These are phyloP conservation scores for Chrysoporthe deuterocubensis DNA, from an alignment of 2,329 filamentous ascomycete species.

Conservation along the genomic window DNA sequence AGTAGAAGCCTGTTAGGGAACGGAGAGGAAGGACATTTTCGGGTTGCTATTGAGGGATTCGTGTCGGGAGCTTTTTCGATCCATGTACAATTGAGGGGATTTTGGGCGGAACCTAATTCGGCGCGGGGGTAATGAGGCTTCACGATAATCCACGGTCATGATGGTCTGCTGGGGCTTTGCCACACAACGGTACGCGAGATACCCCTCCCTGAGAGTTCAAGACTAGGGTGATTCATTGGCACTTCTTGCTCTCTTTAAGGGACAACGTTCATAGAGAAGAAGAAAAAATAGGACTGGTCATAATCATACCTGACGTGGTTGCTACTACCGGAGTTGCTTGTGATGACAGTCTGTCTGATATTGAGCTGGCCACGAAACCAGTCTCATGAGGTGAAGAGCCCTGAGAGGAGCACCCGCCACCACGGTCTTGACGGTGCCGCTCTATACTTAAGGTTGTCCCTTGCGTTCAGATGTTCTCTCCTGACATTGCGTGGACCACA, in stretches of 20 bases:
- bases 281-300: slow-evolving; percentile 7
- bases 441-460: no score
- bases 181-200: slow-evolving; percentile 29
- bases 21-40: slow-evolving; percentile 23
- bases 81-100: slow-evolving; percentile 23
- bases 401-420: not conserved
- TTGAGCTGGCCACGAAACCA: not conserved
- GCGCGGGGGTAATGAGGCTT: slow-evolving; percentile 25
- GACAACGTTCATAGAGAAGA: slow-evolving; percentile 21
- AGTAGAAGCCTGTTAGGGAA: slow-evolving; percentile 5
- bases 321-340: not conserved
- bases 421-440: no score
- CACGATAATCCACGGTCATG: slow-evolving; percentile 21
- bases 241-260: slow-evolving; percentile 28
- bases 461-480: no score
- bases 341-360: not conserved
- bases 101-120: slow-evolving; percentile 26
- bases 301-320: not conserved
- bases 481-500: no score
- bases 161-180: slow-evolving; percentile 12
- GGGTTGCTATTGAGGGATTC: slow-evolving; percentile 22
- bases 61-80: slow-evolving; percentile 21
- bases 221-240: slow-evolving; percentile 24
- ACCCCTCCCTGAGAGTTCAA: slow-evolving; percentile 28
- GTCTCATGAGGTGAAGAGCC: not conserved